Percentiles rank a stretch among this genome's conserved stretches.
Conservation (phyloP, 2,329 filamentous ascomycete genomes). For the Fusarium odoratissimum region DNA sequence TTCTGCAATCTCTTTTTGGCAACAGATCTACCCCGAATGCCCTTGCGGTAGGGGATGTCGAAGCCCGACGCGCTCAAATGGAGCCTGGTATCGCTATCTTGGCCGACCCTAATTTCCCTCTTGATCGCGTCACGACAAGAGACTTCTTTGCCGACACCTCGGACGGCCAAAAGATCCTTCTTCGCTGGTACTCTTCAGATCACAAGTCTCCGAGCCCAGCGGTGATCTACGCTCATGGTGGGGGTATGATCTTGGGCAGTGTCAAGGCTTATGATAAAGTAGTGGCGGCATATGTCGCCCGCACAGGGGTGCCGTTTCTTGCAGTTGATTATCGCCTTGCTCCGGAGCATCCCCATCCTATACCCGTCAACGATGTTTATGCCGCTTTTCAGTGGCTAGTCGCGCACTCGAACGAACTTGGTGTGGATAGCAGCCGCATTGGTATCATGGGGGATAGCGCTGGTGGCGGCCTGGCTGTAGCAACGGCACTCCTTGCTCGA, state of each 20-base stretch:
- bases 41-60: not conserved
- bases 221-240: not conserved
- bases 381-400: not conserved
- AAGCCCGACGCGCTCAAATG: not conserved
- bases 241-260: not conserved
- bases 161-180: not conserved
- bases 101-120: not conserved
- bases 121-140: not conserved
- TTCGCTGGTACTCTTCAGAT: not conserved
- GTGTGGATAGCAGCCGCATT: not conserved
- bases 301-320: not conserved
- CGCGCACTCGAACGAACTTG: not conserved
- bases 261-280: not conserved
- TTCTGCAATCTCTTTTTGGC: not conserved
- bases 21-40: not conserved
- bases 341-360: not conserved
- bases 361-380: not conserved
- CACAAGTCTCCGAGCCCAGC: not conserved
- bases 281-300: not conserved
- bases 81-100: not conserved
- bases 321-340: not conserved
- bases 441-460: not conserved
- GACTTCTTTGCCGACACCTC: not conserved
- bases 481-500: not conserved
- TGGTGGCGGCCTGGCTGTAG: not conserved